These are phyloP conservation scores for Pseudocercospora fijiensis DNA, from an alignment of 2,329 filamentous ascomycete species.

Conservation along the genomic window DNA sequence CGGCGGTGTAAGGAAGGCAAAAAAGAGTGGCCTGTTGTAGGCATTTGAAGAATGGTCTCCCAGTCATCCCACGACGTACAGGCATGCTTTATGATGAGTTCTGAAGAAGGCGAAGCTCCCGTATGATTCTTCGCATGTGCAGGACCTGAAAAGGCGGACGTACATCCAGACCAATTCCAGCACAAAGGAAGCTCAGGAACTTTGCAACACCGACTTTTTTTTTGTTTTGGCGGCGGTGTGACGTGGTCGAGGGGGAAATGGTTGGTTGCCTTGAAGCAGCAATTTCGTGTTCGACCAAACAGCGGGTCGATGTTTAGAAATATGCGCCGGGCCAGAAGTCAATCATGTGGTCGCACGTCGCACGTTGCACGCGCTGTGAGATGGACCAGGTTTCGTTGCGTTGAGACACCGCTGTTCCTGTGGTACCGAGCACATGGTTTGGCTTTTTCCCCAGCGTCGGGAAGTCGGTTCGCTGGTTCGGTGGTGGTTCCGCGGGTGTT, in stretches of 20 bases:
- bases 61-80: background rate
- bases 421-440: background rate
- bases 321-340: background rate
- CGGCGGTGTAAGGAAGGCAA: conserved; percentile 1
- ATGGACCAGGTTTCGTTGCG: background rate
- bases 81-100: background rate
- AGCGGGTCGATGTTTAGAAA: background rate
- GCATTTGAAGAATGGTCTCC: background rate
- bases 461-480: background rate
- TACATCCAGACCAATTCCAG: background rate
- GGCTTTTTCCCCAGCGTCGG: conserved; percentile 2
- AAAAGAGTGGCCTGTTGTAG: background rate
- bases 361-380: conserved; percentile 3
- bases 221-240: background rate
- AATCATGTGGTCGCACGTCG: conserved; percentile 4
- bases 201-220: background rate
- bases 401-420: conserved; percentile 5
- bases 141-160: background rate
- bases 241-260: background rate
- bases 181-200: background rate
- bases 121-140: background rate
- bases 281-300: background rate
- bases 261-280: background rate
- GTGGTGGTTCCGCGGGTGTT: conserved; percentile 3
- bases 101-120: background rate